Percentiles rank a stretch among this genome's conserved stretches.
Conservation (phyloP, 2,329 filamentous ascomycete species). For the Colletotrichum theobromicola region DNA sequence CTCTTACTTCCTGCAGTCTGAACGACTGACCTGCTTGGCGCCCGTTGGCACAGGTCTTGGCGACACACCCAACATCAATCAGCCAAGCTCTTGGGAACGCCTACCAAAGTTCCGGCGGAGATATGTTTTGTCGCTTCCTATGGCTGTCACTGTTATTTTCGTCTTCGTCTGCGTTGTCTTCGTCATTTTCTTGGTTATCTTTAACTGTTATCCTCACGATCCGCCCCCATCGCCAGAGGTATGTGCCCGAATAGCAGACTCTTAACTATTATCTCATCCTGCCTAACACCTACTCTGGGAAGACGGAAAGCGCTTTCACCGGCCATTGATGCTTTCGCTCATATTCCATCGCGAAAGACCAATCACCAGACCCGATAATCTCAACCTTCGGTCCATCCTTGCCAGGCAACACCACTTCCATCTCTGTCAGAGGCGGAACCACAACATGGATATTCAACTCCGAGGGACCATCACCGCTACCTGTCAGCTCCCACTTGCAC, state of each 20-base stretch:
- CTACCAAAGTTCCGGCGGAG: too few species aligned
- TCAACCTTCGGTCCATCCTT: not conserved
- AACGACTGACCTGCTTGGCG: rapidly evolving
- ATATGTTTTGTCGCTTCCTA: too few species aligned
- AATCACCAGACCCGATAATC: not conserved
- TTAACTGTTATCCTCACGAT: too few species aligned
- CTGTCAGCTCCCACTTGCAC: not conserved
- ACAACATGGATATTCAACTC: not conserved
- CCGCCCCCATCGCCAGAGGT: too few species aligned
- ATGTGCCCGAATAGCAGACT: too few species aligned
- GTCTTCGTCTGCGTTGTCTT: too few species aligned
- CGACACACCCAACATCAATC: not conserved
- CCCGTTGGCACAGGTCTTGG: not conserved
- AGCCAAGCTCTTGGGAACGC: not conserved
- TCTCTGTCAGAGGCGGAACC: conserved; percentile 9
- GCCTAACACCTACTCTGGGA: not conserved
- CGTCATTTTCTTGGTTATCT: too few species aligned
- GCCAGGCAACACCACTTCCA: conserved; percentile 14
- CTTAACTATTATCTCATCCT: not conserved
- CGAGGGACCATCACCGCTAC: not conserved
- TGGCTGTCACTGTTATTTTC: too few species aligned
- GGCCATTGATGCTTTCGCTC: conserved; percentile 1
- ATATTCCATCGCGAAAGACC: not conserved
- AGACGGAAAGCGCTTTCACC: not conserved
- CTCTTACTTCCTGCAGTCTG: not conserved